Conservation (phyloP, 495 filamentous ascomycete species). For the Annulohypoxylon stygium region DNA sequence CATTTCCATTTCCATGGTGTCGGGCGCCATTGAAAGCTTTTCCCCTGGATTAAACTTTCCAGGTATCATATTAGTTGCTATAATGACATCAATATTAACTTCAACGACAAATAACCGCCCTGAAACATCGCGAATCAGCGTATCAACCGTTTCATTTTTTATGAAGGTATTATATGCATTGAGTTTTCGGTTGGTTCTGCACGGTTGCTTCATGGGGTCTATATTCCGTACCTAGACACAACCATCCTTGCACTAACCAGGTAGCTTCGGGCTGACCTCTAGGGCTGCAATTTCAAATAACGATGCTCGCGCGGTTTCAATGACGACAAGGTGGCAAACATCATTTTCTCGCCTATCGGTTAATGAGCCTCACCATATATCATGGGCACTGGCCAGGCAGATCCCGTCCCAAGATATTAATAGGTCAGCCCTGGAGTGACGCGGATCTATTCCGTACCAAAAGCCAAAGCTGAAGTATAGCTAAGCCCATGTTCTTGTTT, state of each 20-base stretch:
- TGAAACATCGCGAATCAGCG: not conserved
- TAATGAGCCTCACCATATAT: not conserved
- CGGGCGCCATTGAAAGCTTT: slow-evolving; percentile 4
- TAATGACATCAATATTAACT: not conserved
- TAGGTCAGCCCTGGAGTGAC: not conserved
- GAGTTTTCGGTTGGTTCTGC: not conserved
- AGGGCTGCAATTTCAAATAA: not conserved
- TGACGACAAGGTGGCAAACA: not conserved
- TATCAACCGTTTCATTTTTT: not conserved
- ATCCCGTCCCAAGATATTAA: slow-evolving; percentile 5
- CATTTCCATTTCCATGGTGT: slow-evolving; percentile 1
- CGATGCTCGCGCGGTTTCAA: not conserved
- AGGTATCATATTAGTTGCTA: not conserved
- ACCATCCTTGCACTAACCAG: not conserved
- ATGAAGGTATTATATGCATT: not conserved
- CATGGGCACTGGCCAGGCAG: not conserved
- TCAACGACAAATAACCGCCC: not conserved
- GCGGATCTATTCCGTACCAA: not conserved
- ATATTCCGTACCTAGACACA: not conserved
- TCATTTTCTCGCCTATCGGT: not conserved
- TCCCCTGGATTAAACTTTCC: slow-evolving; percentile 4
- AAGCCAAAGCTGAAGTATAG: not conserved
- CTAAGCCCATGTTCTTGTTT: not conserved
- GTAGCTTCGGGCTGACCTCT: not conserved
- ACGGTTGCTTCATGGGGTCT: not conserved